Evolutionary conservation across 768 basidiomycete genomes (phyloP).

Genomic region (Pluteus cervinus): DNA sequence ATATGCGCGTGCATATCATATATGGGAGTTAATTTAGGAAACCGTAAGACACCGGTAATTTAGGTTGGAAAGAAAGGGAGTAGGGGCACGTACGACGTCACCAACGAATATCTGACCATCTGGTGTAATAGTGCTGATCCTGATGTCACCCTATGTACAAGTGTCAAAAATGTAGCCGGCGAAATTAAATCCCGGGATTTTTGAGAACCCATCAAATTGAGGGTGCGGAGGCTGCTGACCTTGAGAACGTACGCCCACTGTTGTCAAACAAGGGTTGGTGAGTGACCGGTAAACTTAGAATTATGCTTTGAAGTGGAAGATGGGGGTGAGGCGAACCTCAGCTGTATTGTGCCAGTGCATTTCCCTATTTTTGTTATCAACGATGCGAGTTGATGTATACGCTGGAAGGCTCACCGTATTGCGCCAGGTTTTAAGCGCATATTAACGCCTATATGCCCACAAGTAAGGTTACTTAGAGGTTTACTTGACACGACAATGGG

Average conservation of each 20-base stretch:
- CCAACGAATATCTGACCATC: constrained; percentile 47
- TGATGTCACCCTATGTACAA: constrained; percentile 30
- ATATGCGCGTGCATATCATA: too few relatives aligned
- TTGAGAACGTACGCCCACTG: constrained; percentile 52
- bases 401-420: constrained; percentile 28
- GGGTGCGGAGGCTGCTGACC: constrained; percentile 16
- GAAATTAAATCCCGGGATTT: too few relatives aligned
- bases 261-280: constrained; percentile 1
- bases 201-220: too few relatives aligned
- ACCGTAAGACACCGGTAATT: background rate
- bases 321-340: too few relatives aligned
- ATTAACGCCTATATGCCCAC: constrained; percentile 35
- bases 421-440: constrained; percentile 52
- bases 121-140: constrained; percentile 46
- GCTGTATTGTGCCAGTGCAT: constrained; percentile 52
- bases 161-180: constrained; percentile 2
- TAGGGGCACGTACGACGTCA: constrained; percentile 36
- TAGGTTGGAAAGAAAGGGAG: background rate
- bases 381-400: background rate
- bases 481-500: background rate
- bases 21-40: too few relatives aligned
- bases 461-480: background rate
- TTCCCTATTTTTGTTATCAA: constrained; percentile 29
- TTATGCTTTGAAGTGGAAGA: background rate
- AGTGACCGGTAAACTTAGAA: constrained; percentile 1